Conservation (phyloP, 2,329 filamentous ascomycete species). For the Penicillium sumatraense region DNA sequence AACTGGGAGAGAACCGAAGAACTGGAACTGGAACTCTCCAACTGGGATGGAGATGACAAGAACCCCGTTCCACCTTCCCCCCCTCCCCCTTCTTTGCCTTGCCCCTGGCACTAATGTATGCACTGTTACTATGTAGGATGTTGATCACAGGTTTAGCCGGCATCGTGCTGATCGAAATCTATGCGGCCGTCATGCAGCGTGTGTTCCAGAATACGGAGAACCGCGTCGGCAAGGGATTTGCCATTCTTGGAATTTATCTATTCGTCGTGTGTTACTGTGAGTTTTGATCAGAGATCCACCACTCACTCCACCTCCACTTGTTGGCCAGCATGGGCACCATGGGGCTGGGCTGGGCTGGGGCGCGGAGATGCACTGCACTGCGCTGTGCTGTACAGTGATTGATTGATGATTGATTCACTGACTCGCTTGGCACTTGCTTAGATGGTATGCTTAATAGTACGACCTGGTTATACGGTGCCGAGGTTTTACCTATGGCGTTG, state of each 20-base stretch:
- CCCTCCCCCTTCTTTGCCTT: neutral
- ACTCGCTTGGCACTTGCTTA: constrained; percentile 18
- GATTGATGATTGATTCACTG: neutral
- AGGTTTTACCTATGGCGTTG: constrained; percentile 58
- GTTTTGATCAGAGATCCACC: no score
- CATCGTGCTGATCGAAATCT: constrained; percentile 62
- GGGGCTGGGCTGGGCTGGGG: no score
- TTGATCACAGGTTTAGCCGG: constrained; percentile 57
- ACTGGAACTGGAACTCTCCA: neutral
- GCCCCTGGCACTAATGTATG: constrained; percentile 5
- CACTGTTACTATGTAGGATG: constrained; percentile 57
- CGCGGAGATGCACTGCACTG: no score
- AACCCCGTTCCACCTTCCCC: neutral
- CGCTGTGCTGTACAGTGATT: no score
- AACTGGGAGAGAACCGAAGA: no score
- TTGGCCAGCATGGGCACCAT: neutral
- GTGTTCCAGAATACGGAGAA: constrained; percentile 61
- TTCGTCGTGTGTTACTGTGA: constrained; percentile 61
- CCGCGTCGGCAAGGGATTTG: constrained; percentile 62
- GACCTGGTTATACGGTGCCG: constrained; percentile 61
- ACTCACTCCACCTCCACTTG: neutral
- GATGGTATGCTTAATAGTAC: constrained; percentile 59
- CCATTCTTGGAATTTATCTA: constrained; percentile 63
- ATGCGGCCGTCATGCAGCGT: constrained; percentile 63
- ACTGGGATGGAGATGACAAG: no score